Conservation (phyloP, 2,329 filamentous ascomycete species). For the Stagonosporopsis chrysanthemi region DNA sequence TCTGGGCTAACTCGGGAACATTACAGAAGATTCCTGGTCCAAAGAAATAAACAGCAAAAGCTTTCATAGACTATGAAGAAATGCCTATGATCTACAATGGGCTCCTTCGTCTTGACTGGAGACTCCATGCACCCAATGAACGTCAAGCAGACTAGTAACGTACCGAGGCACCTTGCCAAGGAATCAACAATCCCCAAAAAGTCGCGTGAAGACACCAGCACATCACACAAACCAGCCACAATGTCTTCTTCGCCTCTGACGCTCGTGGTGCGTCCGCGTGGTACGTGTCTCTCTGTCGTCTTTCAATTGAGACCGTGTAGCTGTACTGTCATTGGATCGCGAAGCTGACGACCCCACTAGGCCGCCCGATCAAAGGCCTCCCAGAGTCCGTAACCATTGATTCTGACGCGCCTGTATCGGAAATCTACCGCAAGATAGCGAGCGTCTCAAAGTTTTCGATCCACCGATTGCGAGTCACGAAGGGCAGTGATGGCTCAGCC, state of each 20-base stretch:
- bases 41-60: not conserved
- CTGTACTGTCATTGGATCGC: conserved; percentile 9
- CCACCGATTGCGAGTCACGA: conserved; percentile 69
- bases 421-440: conserved; percentile 66
- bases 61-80: not conserved
- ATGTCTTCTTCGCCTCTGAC: conserved; percentile 56
- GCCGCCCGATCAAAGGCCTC: conserved; percentile 68
- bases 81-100: not conserved
- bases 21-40: not conserved
- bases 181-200: conserved; percentile 18
- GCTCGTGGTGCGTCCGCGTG: conserved; percentile 56
- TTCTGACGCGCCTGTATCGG: conserved; percentile 59
- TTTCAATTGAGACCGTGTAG: conserved; percentile 9
- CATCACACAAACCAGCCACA: conserved; percentile 16
- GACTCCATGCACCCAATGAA: conserved; percentile 2
- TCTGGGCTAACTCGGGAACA: conserved; percentile 49
- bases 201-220: conserved; percentile 6
- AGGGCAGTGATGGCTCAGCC: conserved; percentile 66
- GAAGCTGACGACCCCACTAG: conserved; percentile 46
- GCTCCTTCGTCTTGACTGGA: not conserved
- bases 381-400: conserved; percentile 63
- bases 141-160: conserved; percentile 11
- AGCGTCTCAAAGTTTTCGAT: conserved; percentile 62
- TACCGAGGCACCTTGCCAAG: conserved; percentile 21
- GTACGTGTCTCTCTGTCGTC: conserved; percentile 38